A percentile compares a stretch with the other conserved stretches of the same genome.
These are phyloP conservation scores for Ramularia endophylla DNA, from an alignment of 2,329 filamentous ascomycete species.

Conservation along the genomic window DNA sequence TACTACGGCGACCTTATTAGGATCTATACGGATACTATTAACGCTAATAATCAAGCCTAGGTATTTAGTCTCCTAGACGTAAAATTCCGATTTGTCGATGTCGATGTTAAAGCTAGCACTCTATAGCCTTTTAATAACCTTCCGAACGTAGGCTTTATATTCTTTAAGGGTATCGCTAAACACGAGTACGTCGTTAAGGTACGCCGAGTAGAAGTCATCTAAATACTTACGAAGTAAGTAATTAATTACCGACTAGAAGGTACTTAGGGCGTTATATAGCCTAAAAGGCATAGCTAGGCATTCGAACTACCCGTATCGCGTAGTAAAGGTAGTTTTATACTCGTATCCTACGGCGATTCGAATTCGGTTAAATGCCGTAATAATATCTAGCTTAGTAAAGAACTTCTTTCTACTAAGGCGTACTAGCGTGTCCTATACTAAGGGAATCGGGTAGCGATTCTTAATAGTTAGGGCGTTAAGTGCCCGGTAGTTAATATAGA, in stretches of 20 bases:
- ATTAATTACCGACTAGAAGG: not conserved
- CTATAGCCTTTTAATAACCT: not conserved
- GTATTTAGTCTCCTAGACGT: not conserved
- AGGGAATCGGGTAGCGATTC: not conserved
- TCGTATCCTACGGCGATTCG: not conserved
- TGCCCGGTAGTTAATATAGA: slow-evolving; percentile 1
- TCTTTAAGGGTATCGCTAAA: not conserved
- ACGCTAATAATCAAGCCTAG: not conserved
- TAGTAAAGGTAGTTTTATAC: slow-evolving; percentile 1
- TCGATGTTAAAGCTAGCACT: too few species aligned
- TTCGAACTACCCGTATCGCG: too few species aligned
- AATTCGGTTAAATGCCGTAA: not conserved
- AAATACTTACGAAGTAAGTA: not conserved
- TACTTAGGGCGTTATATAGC: too few species aligned
- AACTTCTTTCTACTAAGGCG: too few species aligned
- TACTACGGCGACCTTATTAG: not conserved
- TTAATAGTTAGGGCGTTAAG: not conserved
- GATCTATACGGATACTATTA: not conserved
- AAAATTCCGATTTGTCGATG: too few species aligned
- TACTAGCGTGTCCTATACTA: too few species aligned
- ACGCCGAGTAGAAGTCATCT: not conserved
- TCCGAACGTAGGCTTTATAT: not conserved
- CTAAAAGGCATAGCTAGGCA: too few species aligned
- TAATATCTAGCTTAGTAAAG: too few species aligned
- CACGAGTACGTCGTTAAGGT: not conserved